phyloP scores from a whole-genome alignment of 305 asterid genomes.

The Nicotiana rustica region DNA sequence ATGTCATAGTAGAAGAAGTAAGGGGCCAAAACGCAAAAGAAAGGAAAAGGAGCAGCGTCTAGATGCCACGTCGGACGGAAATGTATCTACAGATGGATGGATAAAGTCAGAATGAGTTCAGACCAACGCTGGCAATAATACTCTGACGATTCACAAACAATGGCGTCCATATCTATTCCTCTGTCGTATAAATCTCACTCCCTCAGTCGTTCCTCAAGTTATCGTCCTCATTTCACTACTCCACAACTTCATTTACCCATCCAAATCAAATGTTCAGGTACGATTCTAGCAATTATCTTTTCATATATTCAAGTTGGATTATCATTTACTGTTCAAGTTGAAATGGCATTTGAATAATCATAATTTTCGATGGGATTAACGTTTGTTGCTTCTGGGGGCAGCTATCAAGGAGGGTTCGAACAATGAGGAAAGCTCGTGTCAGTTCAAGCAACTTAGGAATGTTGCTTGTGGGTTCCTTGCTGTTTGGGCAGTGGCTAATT shows the following conservation, averaged over 20 bases:
- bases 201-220: constrained; percentile 44
- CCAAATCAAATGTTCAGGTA: constrained; percentile 65
- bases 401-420: constrained; percentile 49
- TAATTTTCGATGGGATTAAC: not conserved
- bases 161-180: constrained; percentile 66
- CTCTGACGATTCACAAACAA: constrained; percentile 28
- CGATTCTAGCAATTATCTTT: constrained; percentile 18
- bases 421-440: constrained; percentile 39
- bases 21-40: no score
- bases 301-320: not conserved
- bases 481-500: constrained; percentile 73
- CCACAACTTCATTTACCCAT: constrained; percentile 45
- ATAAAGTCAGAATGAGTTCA: constrained; percentile 58
- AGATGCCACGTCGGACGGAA: constrained; percentile 36
- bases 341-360: not conserved
- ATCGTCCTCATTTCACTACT: constrained; percentile 37
- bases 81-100: constrained; percentile 34
- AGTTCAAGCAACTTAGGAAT: constrained; percentile 68
- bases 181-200: constrained; percentile 53
- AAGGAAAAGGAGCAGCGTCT: not conserved
- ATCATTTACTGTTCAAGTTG: not conserved
- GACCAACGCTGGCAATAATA: constrained; percentile 27
- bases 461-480: constrained; percentile 90
- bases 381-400: constrained; percentile 32
- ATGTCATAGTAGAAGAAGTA: no score